A percentile compares a stretch with the other conserved stretches of the same genome.
Conservation (phyloP, 768 basidiomycete genomes). For the Glaciozyma martinii region DNA sequence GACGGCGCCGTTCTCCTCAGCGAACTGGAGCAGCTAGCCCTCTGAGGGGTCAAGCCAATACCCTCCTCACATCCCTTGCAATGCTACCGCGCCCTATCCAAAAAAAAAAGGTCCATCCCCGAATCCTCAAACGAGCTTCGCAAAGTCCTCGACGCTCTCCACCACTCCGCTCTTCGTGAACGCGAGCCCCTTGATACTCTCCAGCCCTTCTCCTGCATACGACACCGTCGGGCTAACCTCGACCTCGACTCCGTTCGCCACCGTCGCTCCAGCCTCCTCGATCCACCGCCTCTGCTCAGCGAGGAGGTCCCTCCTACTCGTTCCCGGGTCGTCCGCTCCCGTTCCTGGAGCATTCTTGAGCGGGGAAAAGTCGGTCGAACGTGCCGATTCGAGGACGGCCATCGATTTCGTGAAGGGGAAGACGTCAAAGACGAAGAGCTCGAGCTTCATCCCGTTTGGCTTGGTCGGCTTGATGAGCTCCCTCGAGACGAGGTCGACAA, state of each 20-base stretch:
- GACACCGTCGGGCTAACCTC: constrained; percentile 81
- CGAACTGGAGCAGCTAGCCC: no score
- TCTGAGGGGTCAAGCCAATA: no score
- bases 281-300: constrained; percentile 80
- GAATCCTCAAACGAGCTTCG: constrained; percentile 2
- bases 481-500: constrained; percentile 62
- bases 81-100: no score
- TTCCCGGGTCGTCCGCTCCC: constrained; percentile 78
- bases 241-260: constrained; percentile 62
- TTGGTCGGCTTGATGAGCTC: constrained; percentile 64
- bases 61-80: no score
- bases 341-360: constrained; percentile 95
- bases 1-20: no score
- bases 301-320: constrained; percentile 79
- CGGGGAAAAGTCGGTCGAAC: constrained; percentile 88
- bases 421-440: constrained; percentile 97
- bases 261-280: constrained; percentile 60
- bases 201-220: constrained; percentile 87
- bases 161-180: constrained; percentile 68
- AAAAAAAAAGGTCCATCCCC: not conserved
- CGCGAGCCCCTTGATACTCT: constrained; percentile 62
- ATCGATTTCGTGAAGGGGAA: constrained; percentile 57
- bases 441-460: constrained; percentile 99
- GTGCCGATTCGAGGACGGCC: constrained; percentile 76
- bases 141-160: constrained; percentile 56